Base-by-base conservation (phyloP, 805 yeast species). In the Wickerhamiella sorbophila region DNA sequence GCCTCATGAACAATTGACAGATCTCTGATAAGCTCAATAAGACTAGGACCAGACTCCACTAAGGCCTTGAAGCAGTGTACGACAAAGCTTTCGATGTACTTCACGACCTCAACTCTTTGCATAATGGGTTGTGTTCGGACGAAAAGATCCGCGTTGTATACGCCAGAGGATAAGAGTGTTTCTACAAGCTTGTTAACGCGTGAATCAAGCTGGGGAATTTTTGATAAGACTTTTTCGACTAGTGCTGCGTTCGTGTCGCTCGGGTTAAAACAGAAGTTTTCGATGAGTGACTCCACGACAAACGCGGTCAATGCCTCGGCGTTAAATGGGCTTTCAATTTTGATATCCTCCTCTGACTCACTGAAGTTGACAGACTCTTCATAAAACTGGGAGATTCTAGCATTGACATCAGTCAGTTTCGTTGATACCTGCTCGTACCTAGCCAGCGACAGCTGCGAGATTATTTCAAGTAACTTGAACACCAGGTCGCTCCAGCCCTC, bases 11-110 rank as follows among this genome's bases (percentile, higher is more conserved):
- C 59, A 4, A 68, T 64, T 66, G 82, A 78, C 2, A 87, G 64
- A 18, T 73, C 65, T 40, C 71, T 73, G 1, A 80, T 82, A 0
- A 80, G 69, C 51, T 82, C 93, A 1, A 79, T 77, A 52, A 84
- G 94, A 43, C 69, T 66, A 37, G 62, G 61, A 3, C 76, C 75
- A n/a, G 67, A 60, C 0, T 70, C 64, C 8, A 69, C 15, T 4
- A 49, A 32, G 1, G 39, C 17, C 4, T 27, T 27, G 9, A 38
- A 33, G 0, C 34, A 18, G 31, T 22, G 17, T 1, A 35, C 17
- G 3, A 41, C 45, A 6, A 49, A 24, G 4, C 21, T 31, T 20
- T 33, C 16, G 9, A 47, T 47, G 22, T 44, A 49, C 15, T 9
- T 12, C 26, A 46, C 36, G 15, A 36, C 20, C 26, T 44, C 45